Base-by-base conservation (phyloP, 2,329 filamentous ascomycete species). In the Xenosphaeropsis pyriputrescens region DNA sequence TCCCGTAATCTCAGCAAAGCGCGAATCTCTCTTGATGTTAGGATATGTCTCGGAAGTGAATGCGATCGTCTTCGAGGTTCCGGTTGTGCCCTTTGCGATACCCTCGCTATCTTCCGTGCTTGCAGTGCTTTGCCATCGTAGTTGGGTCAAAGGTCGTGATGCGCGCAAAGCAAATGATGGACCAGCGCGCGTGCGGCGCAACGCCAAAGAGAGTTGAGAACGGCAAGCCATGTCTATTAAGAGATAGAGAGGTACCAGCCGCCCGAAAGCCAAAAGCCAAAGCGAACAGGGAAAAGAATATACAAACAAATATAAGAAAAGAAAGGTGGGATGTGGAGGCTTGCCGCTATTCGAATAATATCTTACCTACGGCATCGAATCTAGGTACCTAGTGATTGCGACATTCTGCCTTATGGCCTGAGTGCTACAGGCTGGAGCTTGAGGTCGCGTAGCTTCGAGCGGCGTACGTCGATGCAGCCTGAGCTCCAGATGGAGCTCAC, bases 31-130 rank as follows among this genome's bases (percentile, higher is more conserved):
- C 63, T 88, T 75, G 51, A 98, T 66, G 42, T 81, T 69, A 7
- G 91, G 89, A 53, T 93, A 91, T 38, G 78, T 81, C 48, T 94
- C 84, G 38, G 84, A 75, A 13, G 91, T 98, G 62, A 82, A 83
- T 57, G 82, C 84, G 54, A 79, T 65, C 13, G 59, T 51, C 45
- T 67, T 64, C 9, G 52, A 47, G 18, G 47, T 39, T 4, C 41
- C 45, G n/a, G 49, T 50, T 11, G 47, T 47, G 17, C 46, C 45
- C 41, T 54, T 50, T 31, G 48, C 40, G 29, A 44, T 38, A 4
- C 45, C 50, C 40, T 52, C 50, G 37, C 22, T 44, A 15, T 45
- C 47, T 36, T 54, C 51, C 16, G 47, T 50, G 17, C 32, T 51
- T 15, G 50, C 47, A 18, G 50, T 55, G 38, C 47, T 56, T 46